Evolutionary conservation across 2,329 filamentous ascomycete genomes (phyloP).

Genomic region (Penicillium frequentans): DNA sequence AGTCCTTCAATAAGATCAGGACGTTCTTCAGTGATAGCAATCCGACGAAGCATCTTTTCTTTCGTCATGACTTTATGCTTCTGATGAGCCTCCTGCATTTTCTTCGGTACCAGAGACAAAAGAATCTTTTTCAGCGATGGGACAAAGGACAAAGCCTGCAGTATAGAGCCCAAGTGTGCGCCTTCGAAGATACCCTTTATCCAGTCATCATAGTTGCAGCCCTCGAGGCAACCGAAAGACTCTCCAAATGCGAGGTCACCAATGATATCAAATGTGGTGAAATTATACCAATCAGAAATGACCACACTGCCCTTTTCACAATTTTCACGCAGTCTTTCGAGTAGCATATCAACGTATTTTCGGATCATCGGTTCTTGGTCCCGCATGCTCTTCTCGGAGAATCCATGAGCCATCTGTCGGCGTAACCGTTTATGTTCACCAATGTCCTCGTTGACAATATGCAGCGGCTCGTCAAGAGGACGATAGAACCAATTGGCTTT

Average conservation of each 20-base stretch:
- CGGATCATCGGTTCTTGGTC: conserved; percentile 25
- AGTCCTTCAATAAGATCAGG: conserved; percentile 18
- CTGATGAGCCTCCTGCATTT: conserved; percentile 10
- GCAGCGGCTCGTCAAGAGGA: conserved; percentile 8
- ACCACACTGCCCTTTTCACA: conserved; percentile 9
- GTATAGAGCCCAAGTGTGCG: conserved; percentile 9
- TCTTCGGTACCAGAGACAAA: conserved; percentile 9
- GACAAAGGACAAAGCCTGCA: conserved; percentile 15
- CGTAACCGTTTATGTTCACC: conserved; percentile 15
- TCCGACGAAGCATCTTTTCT: conserved; percentile 16
- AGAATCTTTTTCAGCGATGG: conserved; percentile 13
- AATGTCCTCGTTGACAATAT: conserved; percentile 15
- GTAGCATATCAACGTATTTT: conserved; percentile 19
- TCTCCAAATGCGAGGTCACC: conserved; percentile 28
- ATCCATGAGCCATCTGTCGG: conserved; percentile 24
- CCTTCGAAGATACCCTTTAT: conserved; percentile 31
- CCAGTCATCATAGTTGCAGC: conserved; percentile 27
- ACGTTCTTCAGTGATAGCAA: conserved; percentile 9
- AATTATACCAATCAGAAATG: conserved; percentile 33
- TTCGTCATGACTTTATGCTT: conserved; percentile 11
- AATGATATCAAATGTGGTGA: conserved; percentile 34
- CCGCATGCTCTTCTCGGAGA: conserved; percentile 25
- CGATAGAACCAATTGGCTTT: conserved; percentile 19
- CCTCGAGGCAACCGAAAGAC: conserved; percentile 11
- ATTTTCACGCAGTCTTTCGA: conserved; percentile 13